Evolutionary conservation across 202 grass and related monocot genomes (phyloP).

Genomic region (Tripidium arundinaceum): DNA sequence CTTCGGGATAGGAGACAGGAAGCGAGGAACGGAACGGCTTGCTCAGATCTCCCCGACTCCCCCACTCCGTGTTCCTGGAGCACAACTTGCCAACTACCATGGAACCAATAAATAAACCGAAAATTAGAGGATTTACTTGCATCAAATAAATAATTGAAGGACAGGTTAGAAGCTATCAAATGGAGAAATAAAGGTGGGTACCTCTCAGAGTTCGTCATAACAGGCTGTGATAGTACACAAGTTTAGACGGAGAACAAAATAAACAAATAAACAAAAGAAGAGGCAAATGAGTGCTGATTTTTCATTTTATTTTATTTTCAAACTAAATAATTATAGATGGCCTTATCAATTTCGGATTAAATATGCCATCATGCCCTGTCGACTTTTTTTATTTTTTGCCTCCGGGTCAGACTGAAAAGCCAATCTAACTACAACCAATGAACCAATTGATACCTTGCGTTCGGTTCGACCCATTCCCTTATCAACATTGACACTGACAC

Average conservation of each 20-base stretch:
- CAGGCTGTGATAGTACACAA: constrained; percentile 18
- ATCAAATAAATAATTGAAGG: constrained; percentile 17
- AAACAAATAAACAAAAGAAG: constrained; percentile 1
- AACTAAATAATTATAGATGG: background rate
- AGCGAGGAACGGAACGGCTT: constrained; percentile 20
- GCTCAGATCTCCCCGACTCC: constrained; percentile 22
- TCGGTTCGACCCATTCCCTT: background rate
- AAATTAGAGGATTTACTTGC: constrained; percentile 10
- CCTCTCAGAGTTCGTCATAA: constrained; percentile 26
- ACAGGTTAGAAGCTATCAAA: background rate
- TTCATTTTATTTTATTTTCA: constrained; percentile 11
- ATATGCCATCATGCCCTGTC: background rate
- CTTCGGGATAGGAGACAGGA: background rate
- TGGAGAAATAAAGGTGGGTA: constrained; percentile 11
- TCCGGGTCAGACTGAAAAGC: background rate
- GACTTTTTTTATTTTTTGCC: background rate
- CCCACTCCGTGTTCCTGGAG: background rate
- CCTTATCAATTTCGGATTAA: background rate
- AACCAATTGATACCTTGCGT: too few species aligned
- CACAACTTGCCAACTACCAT: constrained; percentile 44
- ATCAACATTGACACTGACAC: background rate
- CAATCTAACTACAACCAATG: background rate
- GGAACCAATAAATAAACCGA: constrained; percentile 32
- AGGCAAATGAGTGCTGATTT: constrained; percentile 3
- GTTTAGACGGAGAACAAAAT: background rate